phyloP scores from a whole-genome alignment of 345 rosid species.

The Eucalyptus viminalis region DNA sequence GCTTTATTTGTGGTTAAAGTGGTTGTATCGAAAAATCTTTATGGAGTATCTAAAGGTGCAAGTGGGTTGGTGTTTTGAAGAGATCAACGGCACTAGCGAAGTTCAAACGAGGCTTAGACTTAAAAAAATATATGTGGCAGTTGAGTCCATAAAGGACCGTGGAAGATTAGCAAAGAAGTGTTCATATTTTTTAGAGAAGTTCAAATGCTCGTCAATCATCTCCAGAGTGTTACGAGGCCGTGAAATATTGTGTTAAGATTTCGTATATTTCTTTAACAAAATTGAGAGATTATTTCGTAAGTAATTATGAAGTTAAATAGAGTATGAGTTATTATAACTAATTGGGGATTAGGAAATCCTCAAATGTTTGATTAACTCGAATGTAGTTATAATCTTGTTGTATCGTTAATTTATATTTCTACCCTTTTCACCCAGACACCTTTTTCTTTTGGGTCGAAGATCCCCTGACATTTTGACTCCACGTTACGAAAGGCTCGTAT shows the following conservation, averaged over 20 bases:
- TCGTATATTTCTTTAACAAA: too few relatives aligned
- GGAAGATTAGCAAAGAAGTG: background rate
- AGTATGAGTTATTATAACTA: too few relatives aligned
- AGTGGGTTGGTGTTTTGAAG: background rate
- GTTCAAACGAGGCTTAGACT: background rate
- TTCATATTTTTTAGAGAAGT: too few relatives aligned
- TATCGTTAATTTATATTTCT: too few relatives aligned
- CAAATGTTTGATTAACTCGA: too few relatives aligned
- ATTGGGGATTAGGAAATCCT: too few relatives aligned
- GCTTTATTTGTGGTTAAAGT: background rate
- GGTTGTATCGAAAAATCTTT: background rate
- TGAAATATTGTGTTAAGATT: background rate
- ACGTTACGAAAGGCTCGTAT: too few relatives aligned
- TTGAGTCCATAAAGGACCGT: background rate
- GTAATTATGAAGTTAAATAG: too few relatives aligned
- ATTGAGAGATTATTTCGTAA: too few relatives aligned
- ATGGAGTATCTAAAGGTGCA: background rate
- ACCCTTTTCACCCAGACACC: background rate
- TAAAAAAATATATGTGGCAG: fast-evolving
- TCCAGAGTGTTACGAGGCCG: background rate
- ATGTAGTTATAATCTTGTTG: too few relatives aligned
- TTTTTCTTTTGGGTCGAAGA: too few relatives aligned
- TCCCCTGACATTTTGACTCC: too few relatives aligned
- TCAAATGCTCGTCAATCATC: background rate
- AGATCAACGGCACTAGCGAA: background rate